phyloP scores from a whole-genome alignment of 768 basidiomycete genomes.

The Kwoniella pini region DNA sequence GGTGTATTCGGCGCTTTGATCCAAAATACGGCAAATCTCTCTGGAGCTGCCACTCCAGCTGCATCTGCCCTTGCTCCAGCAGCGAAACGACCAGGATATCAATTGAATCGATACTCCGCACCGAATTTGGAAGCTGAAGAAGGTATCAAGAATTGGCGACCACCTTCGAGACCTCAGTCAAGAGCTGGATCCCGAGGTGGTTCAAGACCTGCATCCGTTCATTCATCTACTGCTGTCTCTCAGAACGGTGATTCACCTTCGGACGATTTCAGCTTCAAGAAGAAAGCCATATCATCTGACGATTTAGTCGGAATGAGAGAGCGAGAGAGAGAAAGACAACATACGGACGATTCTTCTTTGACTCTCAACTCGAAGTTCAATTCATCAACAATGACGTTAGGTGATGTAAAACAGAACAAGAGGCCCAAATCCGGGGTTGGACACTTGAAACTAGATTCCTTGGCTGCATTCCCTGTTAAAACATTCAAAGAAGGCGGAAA shows the following conservation, averaged over 20 bases:
- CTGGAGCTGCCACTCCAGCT: constrained; percentile 59
- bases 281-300: constrained; percentile 33
- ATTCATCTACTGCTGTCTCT: constrained; percentile 43
- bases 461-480: constrained; percentile 31
- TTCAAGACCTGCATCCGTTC: constrained; percentile 34
- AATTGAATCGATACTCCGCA: constrained; percentile 62
- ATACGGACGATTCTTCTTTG: constrained; percentile 2
- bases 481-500: constrained; percentile 31
- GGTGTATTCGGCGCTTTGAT: constrained; percentile 74
- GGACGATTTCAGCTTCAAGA: constrained; percentile 11
- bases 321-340: background rate
- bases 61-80: constrained; percentile 62
- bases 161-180: constrained; percentile 24
- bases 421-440: constrained; percentile 12
- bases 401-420: constrained; percentile 13
- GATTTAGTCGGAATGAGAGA: constrained; percentile 28
- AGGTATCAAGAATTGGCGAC: constrained; percentile 33
- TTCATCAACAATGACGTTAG: background rate
- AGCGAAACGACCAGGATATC: constrained; percentile 66
- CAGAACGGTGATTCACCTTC: constrained; percentile 25
- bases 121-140: constrained; percentile 23
- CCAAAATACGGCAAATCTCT: constrained; percentile 67
- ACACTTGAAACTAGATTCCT: constrained; percentile 23
- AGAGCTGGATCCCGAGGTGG: constrained; percentile 24
- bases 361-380: constrained; percentile 4